Conservation (phyloP, 73 alveolate genomes). For the Breviolum minutum region DNA sequence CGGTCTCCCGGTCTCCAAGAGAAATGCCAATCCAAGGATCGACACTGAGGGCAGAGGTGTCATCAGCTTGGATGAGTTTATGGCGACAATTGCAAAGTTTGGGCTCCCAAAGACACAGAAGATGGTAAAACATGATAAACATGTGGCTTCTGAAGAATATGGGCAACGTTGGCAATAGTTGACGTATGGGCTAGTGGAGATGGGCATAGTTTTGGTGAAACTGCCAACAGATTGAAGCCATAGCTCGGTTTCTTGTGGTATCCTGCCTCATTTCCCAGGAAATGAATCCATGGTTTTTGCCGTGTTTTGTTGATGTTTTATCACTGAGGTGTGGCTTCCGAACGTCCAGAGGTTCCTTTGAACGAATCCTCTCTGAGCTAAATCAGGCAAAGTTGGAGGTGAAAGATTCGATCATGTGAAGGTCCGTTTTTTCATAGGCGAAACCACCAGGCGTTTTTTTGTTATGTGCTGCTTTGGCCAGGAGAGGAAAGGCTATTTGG, state of each 20-base stretch:
- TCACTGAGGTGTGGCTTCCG: background rate
- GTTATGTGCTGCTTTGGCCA: background rate
- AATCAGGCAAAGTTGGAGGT: slow-evolving; percentile 9
- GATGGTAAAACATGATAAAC: background rate
- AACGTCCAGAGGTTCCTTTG: slow-evolving; percentile 28
- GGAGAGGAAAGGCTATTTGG: slow-evolving; percentile 24
- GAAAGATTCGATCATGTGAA: background rate
- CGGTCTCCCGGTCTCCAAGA: background rate
- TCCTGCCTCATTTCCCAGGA: background rate
- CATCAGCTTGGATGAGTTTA: slow-evolving; percentile 39
- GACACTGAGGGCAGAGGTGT: slow-evolving; percentile 9
- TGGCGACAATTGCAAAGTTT: slow-evolving; percentile 9
- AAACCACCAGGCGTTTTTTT: too few relatives aligned
- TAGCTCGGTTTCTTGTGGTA: background rate
- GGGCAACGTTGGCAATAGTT: too few relatives aligned
- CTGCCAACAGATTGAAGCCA: too few relatives aligned
- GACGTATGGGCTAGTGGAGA: too few relatives aligned
- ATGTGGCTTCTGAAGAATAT: too few relatives aligned
- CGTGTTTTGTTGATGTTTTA: background rate
- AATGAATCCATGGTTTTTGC: background rate
- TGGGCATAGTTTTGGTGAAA: too few relatives aligned
- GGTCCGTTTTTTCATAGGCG: too few relatives aligned
- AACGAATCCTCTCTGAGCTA: slow-evolving; percentile 5
- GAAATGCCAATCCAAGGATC: background rate
- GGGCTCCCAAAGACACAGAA: background rate